Conservation (phyloP, 805 yeast genomes). For the Hanseniaspora vineae region DNA sequence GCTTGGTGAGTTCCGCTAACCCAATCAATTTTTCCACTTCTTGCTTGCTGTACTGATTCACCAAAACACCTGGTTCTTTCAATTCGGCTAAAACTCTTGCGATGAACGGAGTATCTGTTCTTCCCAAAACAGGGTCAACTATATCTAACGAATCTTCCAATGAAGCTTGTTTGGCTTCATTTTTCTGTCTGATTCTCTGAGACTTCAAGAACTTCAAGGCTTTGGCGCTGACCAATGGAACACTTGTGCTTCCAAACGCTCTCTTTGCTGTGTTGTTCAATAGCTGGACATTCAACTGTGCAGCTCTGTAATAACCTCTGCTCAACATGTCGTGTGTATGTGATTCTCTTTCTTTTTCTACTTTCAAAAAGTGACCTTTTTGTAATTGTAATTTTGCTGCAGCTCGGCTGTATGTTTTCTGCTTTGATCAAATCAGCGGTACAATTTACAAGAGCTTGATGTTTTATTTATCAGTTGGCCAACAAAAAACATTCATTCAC, state of each 20-base stretch:
- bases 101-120: slow-evolving; percentile 50
- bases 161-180: slow-evolving; percentile 22
- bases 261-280: background rate
- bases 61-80: slow-evolving; percentile 50
- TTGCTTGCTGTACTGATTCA: slow-evolving; percentile 41
- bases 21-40: slow-evolving; percentile 67
- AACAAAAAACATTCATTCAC: too few species aligned
- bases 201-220: slow-evolving; percentile 22
- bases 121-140: slow-evolving; percentile 82
- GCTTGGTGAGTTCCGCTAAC: slow-evolving; percentile 29
- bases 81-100: slow-evolving; percentile 53
- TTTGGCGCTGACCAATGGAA: slow-evolving; percentile 11
- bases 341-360: too few species aligned
- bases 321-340: too few species aligned
- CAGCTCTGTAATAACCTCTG: too few species aligned
- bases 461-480: too few species aligned
- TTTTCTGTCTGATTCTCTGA: slow-evolving; percentile 22
- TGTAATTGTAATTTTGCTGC: too few species aligned
- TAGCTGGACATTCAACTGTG: too few species aligned
- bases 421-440: too few species aligned
- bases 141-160: slow-evolving; percentile 21
- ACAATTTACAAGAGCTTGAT: too few species aligned
- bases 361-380: too few species aligned
- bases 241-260: background rate
- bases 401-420: too few species aligned